A percentile compares a stretch with the other conserved stretches of the same genome.
Evolutionary conservation across 805 yeast genomes (phyloP).

Genomic region (Candida anglica): DNA sequence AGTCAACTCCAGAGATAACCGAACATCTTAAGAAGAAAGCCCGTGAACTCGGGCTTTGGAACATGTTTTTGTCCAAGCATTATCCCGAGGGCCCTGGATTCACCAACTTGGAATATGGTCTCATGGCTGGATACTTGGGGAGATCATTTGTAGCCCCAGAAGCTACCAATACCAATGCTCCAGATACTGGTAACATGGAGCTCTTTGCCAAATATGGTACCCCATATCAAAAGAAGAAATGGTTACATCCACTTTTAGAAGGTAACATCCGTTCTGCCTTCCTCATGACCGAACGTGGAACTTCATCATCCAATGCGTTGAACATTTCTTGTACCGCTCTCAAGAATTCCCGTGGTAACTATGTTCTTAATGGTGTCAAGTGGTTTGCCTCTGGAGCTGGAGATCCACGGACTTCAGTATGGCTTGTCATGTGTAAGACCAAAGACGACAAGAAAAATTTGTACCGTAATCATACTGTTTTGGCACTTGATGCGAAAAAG

Average conservation of each 20-base stretch:
- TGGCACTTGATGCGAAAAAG: constrained; percentile 48
- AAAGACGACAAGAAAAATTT: constrained; percentile 20
- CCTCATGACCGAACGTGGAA: constrained; percentile 61
- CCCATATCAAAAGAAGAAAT: constrained; percentile 34
- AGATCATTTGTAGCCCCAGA: constrained; percentile 52
- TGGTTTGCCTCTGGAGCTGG: constrained; percentile 76
- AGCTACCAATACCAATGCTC: constrained; percentile 57
- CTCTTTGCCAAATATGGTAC: constrained; percentile 40
- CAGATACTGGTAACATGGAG: constrained; percentile 66
- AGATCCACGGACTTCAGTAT: constrained; percentile 54
- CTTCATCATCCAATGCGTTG: constrained; percentile 59
- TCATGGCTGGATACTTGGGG: constrained; percentile 63
- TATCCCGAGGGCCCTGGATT: constrained; percentile 53
- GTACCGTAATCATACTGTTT: constrained; percentile 53
- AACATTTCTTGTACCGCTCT: constrained; percentile 48
- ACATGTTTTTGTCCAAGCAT: constrained; percentile 49
- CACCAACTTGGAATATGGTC: constrained; percentile 59
- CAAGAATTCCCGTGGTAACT: constrained; percentile 36
- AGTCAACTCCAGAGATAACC: constrained; percentile 40
- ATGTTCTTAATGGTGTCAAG: constrained; percentile 55
- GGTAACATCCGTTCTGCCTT: constrained; percentile 60
- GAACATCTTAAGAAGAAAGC: constrained; percentile 54
- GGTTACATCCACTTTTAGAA: constrained; percentile 49
- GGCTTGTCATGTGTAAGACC: constrained; percentile 54
- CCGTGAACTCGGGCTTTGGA: constrained; percentile 53